A percentile compares a stretch with the other conserved stretches of the same genome.
phyloP scores from a whole-genome alignment of 2,329 filamentous ascomycete species.

The Ceratocystiopsis sp. region DNA sequence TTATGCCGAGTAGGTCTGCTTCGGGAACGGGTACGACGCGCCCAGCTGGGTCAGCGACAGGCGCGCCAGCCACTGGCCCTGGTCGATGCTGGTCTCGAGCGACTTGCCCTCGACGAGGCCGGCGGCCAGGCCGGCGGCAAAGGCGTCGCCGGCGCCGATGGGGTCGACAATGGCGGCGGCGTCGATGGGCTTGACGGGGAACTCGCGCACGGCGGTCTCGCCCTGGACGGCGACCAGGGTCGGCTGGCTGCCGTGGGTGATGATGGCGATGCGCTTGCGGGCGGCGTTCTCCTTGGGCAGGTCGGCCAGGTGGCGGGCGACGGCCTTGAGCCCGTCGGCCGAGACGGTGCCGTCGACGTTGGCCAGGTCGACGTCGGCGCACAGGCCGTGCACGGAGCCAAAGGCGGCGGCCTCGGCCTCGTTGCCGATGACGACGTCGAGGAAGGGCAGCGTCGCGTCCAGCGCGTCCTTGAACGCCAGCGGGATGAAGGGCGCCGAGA shows the following conservation, averaged over 20 bases:
- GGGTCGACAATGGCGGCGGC: conserved; percentile 78
- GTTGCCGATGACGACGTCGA: conserved; percentile 93
- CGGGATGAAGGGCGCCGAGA: conserved; percentile 88
- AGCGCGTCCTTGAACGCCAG: conserved; percentile 97
- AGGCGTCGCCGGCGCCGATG: conserved; percentile 92
- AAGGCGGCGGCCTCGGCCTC: conserved; percentile 87
- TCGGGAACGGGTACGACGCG: conserved; percentile 80
- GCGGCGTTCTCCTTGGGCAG: conserved; percentile 83
- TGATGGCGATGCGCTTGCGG: conserved; percentile 70
- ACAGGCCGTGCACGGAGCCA: conserved; percentile 60
- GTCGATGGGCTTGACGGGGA: conserved; percentile 64
- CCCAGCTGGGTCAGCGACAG: conserved; percentile 90
- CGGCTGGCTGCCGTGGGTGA: conserved; percentile 88
- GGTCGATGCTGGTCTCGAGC: conserved; percentile 55
- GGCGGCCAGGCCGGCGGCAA: conserved; percentile 85
- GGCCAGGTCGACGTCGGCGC: conserved; percentile 20
- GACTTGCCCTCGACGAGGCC: conserved; percentile 70
- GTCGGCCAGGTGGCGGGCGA: conserved; percentile 70
- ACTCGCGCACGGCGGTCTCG: conserved; percentile 54
- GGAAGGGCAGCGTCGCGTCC: conserved; percentile 73
- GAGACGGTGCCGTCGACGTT: conserved; percentile 42
- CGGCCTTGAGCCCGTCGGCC: conserved; percentile 57
- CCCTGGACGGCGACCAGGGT: conserved; percentile 70
- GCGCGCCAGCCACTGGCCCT: conserved; percentile 92
- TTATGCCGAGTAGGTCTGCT: conserved; percentile 48